phyloP scores from a whole-genome alignment of 371 early-diverging fungal species.

The Mucor sp. region DNA sequence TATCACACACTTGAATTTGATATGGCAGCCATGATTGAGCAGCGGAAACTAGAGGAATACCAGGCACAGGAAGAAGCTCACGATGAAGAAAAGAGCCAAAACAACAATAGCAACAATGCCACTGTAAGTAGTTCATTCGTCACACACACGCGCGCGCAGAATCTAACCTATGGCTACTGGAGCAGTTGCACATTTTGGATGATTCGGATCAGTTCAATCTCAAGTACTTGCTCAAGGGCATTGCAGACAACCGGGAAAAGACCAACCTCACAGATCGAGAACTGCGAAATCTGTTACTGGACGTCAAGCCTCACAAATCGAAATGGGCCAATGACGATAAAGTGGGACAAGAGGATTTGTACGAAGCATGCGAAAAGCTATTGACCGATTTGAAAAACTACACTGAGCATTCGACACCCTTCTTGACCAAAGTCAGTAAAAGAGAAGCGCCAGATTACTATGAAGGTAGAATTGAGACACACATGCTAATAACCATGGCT shows the following conservation, averaged over 20 bases:
- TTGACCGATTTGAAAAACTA: constrained; percentile 80
- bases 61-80: constrained; percentile 48
- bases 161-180: not conserved
- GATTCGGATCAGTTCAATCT: constrained; percentile 50
- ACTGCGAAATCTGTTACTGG: constrained; percentile 70
- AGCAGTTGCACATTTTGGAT: constrained; percentile 26
- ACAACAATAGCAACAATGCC: not conserved
- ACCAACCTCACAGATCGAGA: constrained; percentile 69
- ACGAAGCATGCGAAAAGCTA: constrained; percentile 85
- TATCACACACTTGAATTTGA: constrained; percentile 83
- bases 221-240: constrained; percentile 75
- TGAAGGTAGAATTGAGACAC: constrained; percentile 48
- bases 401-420: constrained; percentile 82
- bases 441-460: constrained; percentile 96
- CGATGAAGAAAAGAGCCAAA: constrained; percentile 27
- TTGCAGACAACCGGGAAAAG: constrained; percentile 65
- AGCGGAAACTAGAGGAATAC: constrained; percentile 45
- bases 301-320: constrained; percentile 80
- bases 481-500: not conserved
- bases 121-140: constrained; percentile 5
- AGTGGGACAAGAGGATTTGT: constrained; percentile 87
- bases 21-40: constrained; percentile 64
- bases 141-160: too few relatives aligned
- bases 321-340: constrained; percentile 89
- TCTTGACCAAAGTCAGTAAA: constrained; percentile 86